A percentile compares a stretch with the other conserved stretches of the same genome.
These are phyloP conservation scores for Fusarium pseudoanthophilum DNA, from an alignment of 2,329 filamentous ascomycete species.

Conservation along the genomic window DNA sequence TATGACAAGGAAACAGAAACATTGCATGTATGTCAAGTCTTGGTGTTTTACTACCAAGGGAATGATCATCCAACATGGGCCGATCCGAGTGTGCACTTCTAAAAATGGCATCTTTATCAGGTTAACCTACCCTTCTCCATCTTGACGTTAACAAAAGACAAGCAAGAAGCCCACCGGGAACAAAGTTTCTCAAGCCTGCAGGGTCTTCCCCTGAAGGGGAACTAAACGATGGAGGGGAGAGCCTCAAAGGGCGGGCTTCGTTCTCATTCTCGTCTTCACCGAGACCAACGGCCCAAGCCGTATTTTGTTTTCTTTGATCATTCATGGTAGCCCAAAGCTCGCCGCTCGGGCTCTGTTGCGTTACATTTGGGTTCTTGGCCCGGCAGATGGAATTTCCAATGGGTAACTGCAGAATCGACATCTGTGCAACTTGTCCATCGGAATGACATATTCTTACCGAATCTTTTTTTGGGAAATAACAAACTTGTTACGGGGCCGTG, in stretches of 20 bases:
- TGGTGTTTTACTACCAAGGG: neutral
- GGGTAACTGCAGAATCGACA: neutral
- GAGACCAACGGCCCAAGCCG: slow-evolving; percentile 1
- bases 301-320: slow-evolving; percentile 9
- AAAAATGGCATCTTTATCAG: slow-evolving; percentile 10
- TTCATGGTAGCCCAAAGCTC: slow-evolving; percentile 25
- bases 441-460: neutral
- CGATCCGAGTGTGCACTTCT: neutral
- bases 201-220: slow-evolving; percentile 33
- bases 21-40: neutral
- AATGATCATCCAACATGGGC: slow-evolving; percentile 9
- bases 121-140: slow-evolving; percentile 20
- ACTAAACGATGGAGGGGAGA: slow-evolving; percentile 25
- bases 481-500: neutral
- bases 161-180: neutral
- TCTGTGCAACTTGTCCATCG: neutral
- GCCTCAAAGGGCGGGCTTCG: slow-evolving; percentile 24
- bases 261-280: slow-evolving; percentile 18
- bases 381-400: slow-evolving; percentile 1
- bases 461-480: neutral
- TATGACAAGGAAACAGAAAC: neutral
- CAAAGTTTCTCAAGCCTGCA: slow-evolving; percentile 25
- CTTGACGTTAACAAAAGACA: slow-evolving; percentile 5
- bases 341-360: slow-evolving; percentile 20
- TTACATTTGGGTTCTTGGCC: slow-evolving; percentile 4